Conservation (phyloP, 306 rosid genomes). For the Begonia fuchsioides region DNA sequence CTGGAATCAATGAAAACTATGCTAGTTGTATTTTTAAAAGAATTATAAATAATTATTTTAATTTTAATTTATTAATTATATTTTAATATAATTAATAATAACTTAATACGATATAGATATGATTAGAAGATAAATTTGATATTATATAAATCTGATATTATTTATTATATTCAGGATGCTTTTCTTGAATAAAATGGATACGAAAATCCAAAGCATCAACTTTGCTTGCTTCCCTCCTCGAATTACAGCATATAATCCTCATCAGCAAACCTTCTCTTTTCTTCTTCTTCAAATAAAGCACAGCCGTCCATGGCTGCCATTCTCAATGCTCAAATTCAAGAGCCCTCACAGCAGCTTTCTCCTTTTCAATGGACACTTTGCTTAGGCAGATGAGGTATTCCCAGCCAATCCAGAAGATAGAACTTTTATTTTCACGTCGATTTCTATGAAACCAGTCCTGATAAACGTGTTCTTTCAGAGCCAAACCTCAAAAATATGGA, state of each 20-base stretch:
- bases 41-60: too few relatives aligned
- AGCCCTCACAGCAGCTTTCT: slow-evolving; percentile 9
- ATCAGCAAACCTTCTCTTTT: slow-evolving; percentile 5
- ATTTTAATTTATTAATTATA: too few relatives aligned
- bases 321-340: slow-evolving; percentile 1
- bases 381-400: slow-evolving; percentile 38
- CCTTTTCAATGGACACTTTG: slow-evolving; percentile 23
- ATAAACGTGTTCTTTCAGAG: slow-evolving; percentile 14
- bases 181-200: slow-evolving; percentile 30
- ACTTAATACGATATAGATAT: too few relatives aligned
- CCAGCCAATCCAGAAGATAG: neutral
- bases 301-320: neutral
- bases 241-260: slow-evolving; percentile 7
- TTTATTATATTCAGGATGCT: too few relatives aligned
- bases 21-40: too few relatives aligned
- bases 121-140: too few relatives aligned
- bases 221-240: slow-evolving; percentile 21
- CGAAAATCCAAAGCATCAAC: slow-evolving; percentile 47
- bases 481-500: slow-evolving; percentile 15
- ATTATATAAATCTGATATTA: too few relatives aligned
- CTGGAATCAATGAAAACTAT: too few relatives aligned
- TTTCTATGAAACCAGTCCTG: neutral
- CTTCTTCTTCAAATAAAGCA: slow-evolving; percentile 27
- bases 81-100: too few relatives aligned
- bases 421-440: neutral